Percentiles rank a stretch among this genome's conserved stretches.
These are phyloP conservation scores for Ceratobasidium sp. DNA, from an alignment of 1,284 basidiomycete species.

Conservation along the genomic window DNA sequence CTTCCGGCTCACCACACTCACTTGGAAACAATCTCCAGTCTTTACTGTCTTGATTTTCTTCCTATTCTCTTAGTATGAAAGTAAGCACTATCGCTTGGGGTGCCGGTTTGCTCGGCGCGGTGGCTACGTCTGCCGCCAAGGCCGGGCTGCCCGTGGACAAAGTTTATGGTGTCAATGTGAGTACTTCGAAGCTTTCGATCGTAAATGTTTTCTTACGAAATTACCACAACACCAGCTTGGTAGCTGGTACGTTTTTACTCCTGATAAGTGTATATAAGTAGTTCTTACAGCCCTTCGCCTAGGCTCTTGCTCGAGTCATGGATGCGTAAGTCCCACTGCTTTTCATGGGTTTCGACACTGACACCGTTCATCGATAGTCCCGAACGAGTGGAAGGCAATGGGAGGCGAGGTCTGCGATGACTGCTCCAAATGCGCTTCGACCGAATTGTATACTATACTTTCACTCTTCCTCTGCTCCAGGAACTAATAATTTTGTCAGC, in stretches of 20 bases:
- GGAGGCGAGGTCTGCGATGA: conserved; percentile 69
- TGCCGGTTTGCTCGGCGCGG: conserved; percentile 2
- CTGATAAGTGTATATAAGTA: not conserved
- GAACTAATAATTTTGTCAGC: conserved; percentile 31
- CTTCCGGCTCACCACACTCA: not conserved
- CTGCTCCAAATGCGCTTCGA: conserved; percentile 69
- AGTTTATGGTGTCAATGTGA: conserved; percentile 73
- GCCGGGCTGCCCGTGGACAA: conserved; percentile 55
- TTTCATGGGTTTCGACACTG: not conserved
- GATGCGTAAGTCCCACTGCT: conserved; percentile 64
- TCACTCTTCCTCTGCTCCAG: not conserved
- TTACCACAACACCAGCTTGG: conserved; percentile 37
- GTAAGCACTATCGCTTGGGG: conserved; percentile 1
- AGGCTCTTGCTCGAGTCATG: conserved; percentile 75
- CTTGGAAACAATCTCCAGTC: not conserved
- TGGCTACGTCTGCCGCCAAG: conserved; percentile 15
- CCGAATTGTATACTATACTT: conserved; percentile 67
- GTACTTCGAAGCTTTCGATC: not conserved
- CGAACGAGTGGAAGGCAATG: conserved; percentile 75
- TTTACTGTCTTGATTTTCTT: conserved; percentile 1
- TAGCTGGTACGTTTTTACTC: conserved; percentile 57
- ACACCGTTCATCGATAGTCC: conserved; percentile 51
- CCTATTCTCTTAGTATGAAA: conserved; percentile 3
- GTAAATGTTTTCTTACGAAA: not conserved
- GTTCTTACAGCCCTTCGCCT: not conserved